A percentile compares a stretch with the other conserved stretches of the same genome.
Conservation (phyloP, 2,329 filamentous ascomycete species). For the Aspergillus calidoustus region DNA sequence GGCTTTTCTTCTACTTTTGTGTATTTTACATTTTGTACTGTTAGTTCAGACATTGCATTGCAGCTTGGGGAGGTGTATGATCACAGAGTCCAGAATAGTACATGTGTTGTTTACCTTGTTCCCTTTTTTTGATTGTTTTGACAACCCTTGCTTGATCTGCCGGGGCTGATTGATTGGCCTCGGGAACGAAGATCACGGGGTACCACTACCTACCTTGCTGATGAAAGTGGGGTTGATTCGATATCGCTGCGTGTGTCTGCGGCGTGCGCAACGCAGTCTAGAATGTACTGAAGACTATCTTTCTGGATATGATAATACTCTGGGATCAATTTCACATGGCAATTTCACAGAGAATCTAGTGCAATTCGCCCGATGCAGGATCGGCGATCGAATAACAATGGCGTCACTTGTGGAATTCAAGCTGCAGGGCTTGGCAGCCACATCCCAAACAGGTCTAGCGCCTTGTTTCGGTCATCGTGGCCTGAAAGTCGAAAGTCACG, state of each 20-base stretch:
- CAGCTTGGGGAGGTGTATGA: slow-evolving; percentile 12
- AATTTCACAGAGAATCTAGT: neutral
- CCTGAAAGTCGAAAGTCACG: slow-evolving; percentile 38
- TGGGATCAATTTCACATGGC: neutral
- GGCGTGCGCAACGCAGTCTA: neutral
- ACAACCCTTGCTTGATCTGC: neutral
- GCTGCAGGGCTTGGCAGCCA: slow-evolving; percentile 33
- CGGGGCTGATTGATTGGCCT: slow-evolving; percentile 6
- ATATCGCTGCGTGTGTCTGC: neutral
- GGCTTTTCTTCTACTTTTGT: slow-evolving; percentile 13
- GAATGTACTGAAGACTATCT: neutral
- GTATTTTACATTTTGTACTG: slow-evolving; percentile 13
- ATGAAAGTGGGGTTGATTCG: slow-evolving; percentile 8
- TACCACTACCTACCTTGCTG: slow-evolving; percentile 4
- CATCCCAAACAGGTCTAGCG: slow-evolving; percentile 33
- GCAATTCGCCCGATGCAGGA: neutral
- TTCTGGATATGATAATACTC: neutral
- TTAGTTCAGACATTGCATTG: slow-evolving; percentile 11
- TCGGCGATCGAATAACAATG: slow-evolving; percentile 15
- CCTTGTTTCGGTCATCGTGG: slow-evolving; percentile 46
- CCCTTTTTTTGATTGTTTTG: slow-evolving; percentile 2
- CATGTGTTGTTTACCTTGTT: neutral
- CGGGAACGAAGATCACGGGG: slow-evolving; percentile 16
- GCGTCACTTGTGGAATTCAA: slow-evolving; percentile 19
- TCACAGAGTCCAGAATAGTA: slow-evolving; percentile 1